phyloP scores from a whole-genome alignment of 352 stramenopile genomes.

The Phytophthora ohioensis region DNA sequence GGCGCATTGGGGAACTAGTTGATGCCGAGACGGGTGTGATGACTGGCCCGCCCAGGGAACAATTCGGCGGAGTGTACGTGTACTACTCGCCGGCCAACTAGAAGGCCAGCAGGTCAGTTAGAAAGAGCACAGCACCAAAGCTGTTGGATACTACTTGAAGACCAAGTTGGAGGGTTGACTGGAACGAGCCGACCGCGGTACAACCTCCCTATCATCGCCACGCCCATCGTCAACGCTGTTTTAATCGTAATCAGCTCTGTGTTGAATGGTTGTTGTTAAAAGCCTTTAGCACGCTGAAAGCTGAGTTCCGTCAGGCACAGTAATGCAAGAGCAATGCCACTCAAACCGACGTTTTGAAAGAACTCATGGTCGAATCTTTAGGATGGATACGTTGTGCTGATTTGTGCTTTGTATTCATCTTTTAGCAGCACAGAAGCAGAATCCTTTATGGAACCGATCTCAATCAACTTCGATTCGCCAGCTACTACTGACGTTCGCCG shows the following conservation, averaged over 20 bases:
- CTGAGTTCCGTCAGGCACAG: conserved; percentile 2
- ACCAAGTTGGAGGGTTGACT: background rate
- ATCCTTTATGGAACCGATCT: too few relatives aligned
- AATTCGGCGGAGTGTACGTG: conserved; percentile 70
- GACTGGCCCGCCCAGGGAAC: conserved; percentile 45
- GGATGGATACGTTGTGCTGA: too few relatives aligned
- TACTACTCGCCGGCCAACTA: conserved; percentile 56
- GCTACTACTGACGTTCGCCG: too few relatives aligned
- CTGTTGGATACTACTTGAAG: background rate
- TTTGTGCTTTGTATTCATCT: too few relatives aligned
- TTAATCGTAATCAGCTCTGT: conserved; percentile 9
- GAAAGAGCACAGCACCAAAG: background rate
- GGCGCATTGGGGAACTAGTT: conserved; percentile 55
- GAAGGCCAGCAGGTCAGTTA: background rate
- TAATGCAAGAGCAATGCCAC: conserved; percentile 20
- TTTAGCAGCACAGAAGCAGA: too few relatives aligned
- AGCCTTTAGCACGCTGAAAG: conserved; percentile 1
- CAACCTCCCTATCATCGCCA: background rate
- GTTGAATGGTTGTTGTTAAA: conserved; percentile 9
- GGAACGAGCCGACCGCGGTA: conserved; percentile 2
- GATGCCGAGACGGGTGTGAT: conserved; percentile 44
- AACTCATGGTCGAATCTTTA: too few relatives aligned
- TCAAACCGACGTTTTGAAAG: conserved; percentile 4
- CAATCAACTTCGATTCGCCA: too few relatives aligned
- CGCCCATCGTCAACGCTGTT: conserved; percentile 1